phyloP scores from a whole-genome alignment of 1,284 basidiomycete genomes.

The Abortiporus biennis region DNA sequence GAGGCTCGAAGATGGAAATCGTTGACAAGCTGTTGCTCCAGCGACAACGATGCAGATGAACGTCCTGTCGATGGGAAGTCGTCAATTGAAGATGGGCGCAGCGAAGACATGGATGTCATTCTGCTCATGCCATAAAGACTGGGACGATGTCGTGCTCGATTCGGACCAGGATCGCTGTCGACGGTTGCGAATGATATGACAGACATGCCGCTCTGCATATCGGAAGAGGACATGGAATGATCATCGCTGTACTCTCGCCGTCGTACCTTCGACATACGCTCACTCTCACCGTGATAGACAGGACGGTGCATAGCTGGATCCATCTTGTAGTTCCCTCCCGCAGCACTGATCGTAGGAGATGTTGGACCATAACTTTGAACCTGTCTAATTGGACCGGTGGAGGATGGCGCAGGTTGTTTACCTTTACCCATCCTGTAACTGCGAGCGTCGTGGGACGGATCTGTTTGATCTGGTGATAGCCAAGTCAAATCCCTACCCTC shows the following conservation, averaged over 20 bases:
- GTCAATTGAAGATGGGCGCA: slow-evolving; percentile 62
- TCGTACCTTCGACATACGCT: slow-evolving; percentile 72
- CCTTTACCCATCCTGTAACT: slow-evolving; percentile 28
- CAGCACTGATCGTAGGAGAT: slow-evolving; percentile 41
- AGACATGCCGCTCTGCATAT: slow-evolving; percentile 71
- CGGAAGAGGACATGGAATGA: slow-evolving; percentile 85
- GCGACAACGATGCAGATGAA: slow-evolving; percentile 77
- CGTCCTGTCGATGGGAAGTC: slow-evolving; percentile 69
- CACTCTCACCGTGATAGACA: slow-evolving; percentile 48
- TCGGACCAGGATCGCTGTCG: slow-evolving; percentile 79
- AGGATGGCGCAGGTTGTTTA: slow-evolving; percentile 33
- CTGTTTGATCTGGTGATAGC: slow-evolving; percentile 36
- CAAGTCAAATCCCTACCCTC: slow-evolving; percentile 40
- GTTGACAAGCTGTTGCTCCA: slow-evolving; percentile 75
- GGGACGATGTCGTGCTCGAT: slow-evolving; percentile 53
- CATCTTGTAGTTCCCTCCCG: slow-evolving; percentile 47
- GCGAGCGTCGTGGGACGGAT: slow-evolving; percentile 20
- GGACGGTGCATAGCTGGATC: slow-evolving; percentile 19
- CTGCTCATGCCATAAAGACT: slow-evolving; percentile 60
- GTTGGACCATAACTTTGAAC: slow-evolving; percentile 34
- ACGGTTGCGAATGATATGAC: slow-evolving; percentile 74
- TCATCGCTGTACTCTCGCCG: slow-evolving; percentile 83
- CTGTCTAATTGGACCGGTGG: slow-evolving; percentile 57
- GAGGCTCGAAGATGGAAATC: slow-evolving; percentile 75
- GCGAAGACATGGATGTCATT: slow-evolving; percentile 71